Evolutionary conservation across 2,329 filamentous ascomycete species (phyloP).

Genomic region (Chaetothyriales sp.): DNA sequence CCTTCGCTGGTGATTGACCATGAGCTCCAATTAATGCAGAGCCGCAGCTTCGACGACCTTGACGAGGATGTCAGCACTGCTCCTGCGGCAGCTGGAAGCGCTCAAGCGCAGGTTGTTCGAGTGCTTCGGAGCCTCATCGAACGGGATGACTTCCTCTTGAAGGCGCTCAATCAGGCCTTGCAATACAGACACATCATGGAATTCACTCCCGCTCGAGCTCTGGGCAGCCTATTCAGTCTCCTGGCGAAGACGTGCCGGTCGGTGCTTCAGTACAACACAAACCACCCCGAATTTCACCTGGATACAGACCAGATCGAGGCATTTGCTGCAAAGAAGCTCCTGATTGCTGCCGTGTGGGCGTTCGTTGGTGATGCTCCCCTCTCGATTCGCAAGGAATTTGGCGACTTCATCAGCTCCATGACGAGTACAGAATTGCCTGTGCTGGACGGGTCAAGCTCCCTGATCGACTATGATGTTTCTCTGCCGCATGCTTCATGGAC

Average conservation of each 20-base stretch:
- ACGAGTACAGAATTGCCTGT: slow-evolving; percentile 76
- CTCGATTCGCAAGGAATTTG: slow-evolving; percentile 71
- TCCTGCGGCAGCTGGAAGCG: slow-evolving; percentile 60
- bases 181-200: slow-evolving; percentile 95
- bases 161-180: slow-evolving; percentile 59
- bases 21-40: slow-evolving; percentile 71
- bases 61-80: slow-evolving; percentile 79
- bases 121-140: slow-evolving; percentile 61
- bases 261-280: slow-evolving; percentile 86
- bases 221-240: slow-evolving; percentile 87
- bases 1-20: slow-evolving; percentile 83
- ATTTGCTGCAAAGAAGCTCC: slow-evolving; percentile 83
- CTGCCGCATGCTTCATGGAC: slow-evolving; percentile 80
- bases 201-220: slow-evolving; percentile 75
- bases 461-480: slow-evolving; percentile 90
- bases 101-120: slow-evolving; percentile 66
- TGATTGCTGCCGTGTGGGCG: slow-evolving; percentile 87
- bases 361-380: slow-evolving; percentile 90
- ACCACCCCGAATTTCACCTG: slow-evolving; percentile 85
- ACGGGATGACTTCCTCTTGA: slow-evolving; percentile 64
- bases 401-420: slow-evolving; percentile 65
- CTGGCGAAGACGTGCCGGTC: slow-evolving; percentile 87
- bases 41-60: slow-evolving; percentile 78
- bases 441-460: slow-evolving; percentile 59
- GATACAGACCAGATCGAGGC: slow-evolving; percentile 79